Conservation (phyloP, 2,329 filamentous ascomycete species). For the Cladosporium sp. region DNA sequence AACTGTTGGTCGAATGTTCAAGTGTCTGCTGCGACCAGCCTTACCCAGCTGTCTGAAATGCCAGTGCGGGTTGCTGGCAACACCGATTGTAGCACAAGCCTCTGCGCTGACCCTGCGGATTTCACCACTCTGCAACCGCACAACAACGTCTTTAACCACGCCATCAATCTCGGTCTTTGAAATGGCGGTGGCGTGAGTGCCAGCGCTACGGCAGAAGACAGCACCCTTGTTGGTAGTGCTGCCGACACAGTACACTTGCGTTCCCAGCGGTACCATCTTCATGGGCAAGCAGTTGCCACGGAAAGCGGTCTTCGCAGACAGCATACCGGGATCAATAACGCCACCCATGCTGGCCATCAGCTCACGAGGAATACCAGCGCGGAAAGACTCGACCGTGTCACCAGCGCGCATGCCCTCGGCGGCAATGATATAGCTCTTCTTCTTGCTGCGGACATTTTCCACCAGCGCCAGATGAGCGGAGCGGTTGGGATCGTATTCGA, state of each 20-base stretch:
- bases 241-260: constrained; percentile 84
- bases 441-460: constrained; percentile 66
- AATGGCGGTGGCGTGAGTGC: constrained; percentile 83
- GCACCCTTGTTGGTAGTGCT: constrained; percentile 66
- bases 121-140: constrained; percentile 88
- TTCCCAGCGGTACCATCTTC: constrained; percentile 95
- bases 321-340: constrained; percentile 85
- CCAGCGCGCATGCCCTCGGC: constrained; percentile 89
- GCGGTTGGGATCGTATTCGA: constrained; percentile 92
- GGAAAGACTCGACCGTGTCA: constrained; percentile 88
- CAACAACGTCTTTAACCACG: constrained; percentile 72
- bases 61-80: constrained; percentile 88
- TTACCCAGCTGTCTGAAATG: constrained; percentile 91
- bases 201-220: constrained; percentile 91
- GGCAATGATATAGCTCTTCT: constrained; percentile 89
- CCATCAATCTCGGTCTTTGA: constrained; percentile 78
- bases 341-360: constrained; percentile 90
- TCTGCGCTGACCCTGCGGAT: constrained; percentile 84
- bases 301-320: constrained; percentile 90
- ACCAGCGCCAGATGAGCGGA: constrained; percentile 89
- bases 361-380: constrained; percentile 79
- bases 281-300: constrained; percentile 91
- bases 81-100: constrained; percentile 89
- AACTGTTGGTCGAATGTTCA: constrained; percentile 91
- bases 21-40: constrained; percentile 86